phyloP scores from a whole-genome alignment of 306 rosid genomes.

The Corylus americana region DNA sequence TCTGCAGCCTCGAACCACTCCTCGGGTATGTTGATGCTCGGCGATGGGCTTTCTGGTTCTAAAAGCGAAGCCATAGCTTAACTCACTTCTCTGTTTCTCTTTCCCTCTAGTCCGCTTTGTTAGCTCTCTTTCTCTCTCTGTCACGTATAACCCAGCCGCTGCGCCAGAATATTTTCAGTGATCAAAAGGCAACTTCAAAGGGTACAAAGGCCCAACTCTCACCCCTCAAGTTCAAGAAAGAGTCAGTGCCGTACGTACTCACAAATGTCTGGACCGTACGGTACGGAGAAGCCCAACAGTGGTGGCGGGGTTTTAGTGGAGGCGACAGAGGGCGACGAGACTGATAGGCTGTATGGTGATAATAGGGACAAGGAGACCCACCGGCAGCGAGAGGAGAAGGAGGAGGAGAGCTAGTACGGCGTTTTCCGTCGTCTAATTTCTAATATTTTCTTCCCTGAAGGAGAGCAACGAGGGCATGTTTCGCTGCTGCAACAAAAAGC shows the following conservation, averaged over 20 bases:
- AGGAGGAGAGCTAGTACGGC: constrained; percentile 39
- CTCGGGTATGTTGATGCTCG: constrained; percentile 53
- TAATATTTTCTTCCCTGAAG: constrained; percentile 31
- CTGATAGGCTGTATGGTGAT: neutral
- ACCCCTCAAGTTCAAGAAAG: neutral
- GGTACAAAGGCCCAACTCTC: too few species aligned
- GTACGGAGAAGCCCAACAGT: constrained; percentile 4
- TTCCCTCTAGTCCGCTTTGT: too few species aligned
- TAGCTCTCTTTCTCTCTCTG: too few species aligned
- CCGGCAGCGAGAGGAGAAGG: neutral
- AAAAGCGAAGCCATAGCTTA: constrained; percentile 43
- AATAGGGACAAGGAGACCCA: constrained; percentile 3
- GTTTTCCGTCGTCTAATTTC: constrained; percentile 54
- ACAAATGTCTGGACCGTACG: constrained; percentile 31
- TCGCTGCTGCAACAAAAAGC: constrained; percentile 53
- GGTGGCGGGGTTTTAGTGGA: constrained; percentile 23
- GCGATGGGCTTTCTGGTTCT: constrained; percentile 41
- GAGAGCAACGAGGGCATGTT: neutral
- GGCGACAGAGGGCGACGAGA: neutral
- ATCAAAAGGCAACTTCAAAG: too few species aligned
- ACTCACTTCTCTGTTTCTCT: neutral
- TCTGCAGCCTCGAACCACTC: constrained; percentile 76
- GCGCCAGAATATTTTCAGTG: too few species aligned
- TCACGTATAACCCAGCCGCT: too few species aligned
- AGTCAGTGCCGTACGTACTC: constrained; percentile 1